Conservation (phyloP, 805 yeast genomes). For the Starmerella riodocensis region DNA sequence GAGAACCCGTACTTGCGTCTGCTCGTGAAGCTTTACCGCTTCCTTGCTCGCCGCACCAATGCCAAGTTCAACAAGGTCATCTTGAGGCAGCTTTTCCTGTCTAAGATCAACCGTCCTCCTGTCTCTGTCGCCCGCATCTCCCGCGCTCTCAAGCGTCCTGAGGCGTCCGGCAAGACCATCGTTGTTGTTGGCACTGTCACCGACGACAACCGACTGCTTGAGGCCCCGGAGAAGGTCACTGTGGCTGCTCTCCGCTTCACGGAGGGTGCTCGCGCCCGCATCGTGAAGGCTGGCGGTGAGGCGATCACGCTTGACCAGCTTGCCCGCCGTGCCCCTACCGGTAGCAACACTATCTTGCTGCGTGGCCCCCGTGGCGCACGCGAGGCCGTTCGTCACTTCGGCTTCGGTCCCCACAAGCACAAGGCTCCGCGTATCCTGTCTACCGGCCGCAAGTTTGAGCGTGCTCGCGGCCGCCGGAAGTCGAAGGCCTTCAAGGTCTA, state of each 20-base stretch:
- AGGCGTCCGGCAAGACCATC: conserved; percentile 78
- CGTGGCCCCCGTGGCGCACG: conserved; percentile 99
- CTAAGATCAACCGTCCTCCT: conserved; percentile 99
- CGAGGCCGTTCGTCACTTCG: conserved; percentile 99
- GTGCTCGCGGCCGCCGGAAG: conserved; percentile 99
- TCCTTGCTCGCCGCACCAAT: conserved; percentile 99
- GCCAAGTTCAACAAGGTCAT: conserved; percentile 93
- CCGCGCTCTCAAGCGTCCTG: conserved; percentile 69
- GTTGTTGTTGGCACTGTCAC: conserved; percentile 99
- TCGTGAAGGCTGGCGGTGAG: conserved; percentile 98
- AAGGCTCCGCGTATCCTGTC: conserved; percentile 98
- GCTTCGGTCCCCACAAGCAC: conserved; percentile 99
- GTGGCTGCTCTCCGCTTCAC: conserved; percentile 99
- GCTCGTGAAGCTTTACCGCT: conserved; percentile 95
- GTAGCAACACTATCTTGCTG: conserved; percentile 93
- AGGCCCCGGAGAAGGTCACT: conserved; percentile 82
- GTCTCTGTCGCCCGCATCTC: conserved; percentile 88
- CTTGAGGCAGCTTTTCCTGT: conserved; percentile 87
- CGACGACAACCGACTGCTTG: conserved; percentile 87
- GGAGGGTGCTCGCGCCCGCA: conserved; percentile 96
- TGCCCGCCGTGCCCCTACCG: conserved; percentile 98
- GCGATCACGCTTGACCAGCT: conserved; percentile 98
- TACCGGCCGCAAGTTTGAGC: conserved; percentile 99
- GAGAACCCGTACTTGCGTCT: conserved; percentile 97
- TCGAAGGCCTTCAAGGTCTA: conserved; percentile 99